These are phyloP conservation scores for Nakazawaea pomicola DNA, from an alignment of 805 yeast genomes.

Conservation along the genomic window DNA sequence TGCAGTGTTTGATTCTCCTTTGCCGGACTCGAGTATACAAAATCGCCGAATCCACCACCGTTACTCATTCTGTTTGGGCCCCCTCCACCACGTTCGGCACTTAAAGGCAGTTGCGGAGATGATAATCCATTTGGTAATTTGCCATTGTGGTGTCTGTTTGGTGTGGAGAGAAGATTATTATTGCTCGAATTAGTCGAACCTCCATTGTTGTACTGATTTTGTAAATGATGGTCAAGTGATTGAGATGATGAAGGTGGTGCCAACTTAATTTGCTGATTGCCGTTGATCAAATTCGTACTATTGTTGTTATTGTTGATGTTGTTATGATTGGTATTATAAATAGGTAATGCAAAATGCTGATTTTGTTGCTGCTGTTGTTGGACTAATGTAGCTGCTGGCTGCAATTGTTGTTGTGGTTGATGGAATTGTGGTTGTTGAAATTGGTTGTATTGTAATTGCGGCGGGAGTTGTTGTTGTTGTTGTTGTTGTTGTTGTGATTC, in stretches of 20 bases:
- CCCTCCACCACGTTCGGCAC: conserved; percentile 14
- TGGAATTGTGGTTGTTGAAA: conserved; percentile 1
- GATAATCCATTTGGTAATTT: conserved; percentile 11
- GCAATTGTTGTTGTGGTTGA: not conserved
- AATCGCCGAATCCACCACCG: conserved; percentile 11
- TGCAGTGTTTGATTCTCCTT: conserved; percentile 1
- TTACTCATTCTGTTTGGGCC: no score
- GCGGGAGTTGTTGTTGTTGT: not conserved
- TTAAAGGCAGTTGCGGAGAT: conserved; percentile 10
- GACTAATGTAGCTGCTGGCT: not conserved
- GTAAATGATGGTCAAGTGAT: not conserved
- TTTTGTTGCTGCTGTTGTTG: conserved; percentile 1
- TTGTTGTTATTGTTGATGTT: conserved; percentile 2
- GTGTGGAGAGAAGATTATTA: not conserved
- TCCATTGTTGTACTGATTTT: not conserved
- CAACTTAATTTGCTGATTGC: not conserved
- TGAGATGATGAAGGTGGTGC: not conserved
- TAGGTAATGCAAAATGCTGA: conserved; percentile 2
- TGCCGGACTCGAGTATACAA: conserved; percentile 12
- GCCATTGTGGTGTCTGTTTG: not conserved
- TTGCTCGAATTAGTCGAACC: not conserved
- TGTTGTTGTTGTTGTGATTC: not conserved
- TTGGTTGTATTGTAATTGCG: not conserved
- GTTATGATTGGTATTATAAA: not conserved
- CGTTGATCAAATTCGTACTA: not conserved